phyloP scores from a whole-genome alignment of 2,329 filamentous ascomycete genomes.

The Verticillium albo-atrum region DNA sequence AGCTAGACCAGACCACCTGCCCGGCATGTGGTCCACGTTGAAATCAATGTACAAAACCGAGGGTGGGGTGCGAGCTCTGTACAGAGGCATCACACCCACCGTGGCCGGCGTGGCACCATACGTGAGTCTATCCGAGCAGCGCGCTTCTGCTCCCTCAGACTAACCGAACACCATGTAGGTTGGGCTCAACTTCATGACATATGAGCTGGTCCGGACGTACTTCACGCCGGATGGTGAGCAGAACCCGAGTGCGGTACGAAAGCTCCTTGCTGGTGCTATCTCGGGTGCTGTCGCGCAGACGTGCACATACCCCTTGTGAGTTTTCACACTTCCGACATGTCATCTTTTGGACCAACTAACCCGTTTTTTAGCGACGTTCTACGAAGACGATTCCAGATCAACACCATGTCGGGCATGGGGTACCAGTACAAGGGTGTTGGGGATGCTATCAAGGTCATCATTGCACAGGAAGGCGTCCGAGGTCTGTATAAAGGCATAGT shows the following conservation, averaged over 20 bases:
- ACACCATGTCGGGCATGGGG: constrained; percentile 98
- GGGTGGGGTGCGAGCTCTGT: constrained; percentile 80
- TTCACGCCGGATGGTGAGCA: constrained; percentile 85
- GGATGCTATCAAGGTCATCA: constrained; percentile 78
- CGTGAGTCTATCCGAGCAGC: constrained; percentile 40
- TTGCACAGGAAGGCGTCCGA: constrained; percentile 74
- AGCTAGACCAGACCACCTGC: constrained; percentile 60
- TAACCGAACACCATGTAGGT: constrained; percentile 48
- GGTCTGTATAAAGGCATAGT: constrained; percentile 96
- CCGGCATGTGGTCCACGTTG: constrained; percentile 90
- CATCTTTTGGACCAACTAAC: constrained; percentile 15
- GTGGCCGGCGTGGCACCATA: constrained; percentile 95
- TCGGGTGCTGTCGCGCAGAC: constrained; percentile 97
- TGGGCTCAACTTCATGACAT: constrained; percentile 97
- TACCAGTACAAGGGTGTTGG: constrained; percentile 88
- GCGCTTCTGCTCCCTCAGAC: background rate
- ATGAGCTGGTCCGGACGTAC: constrained; percentile 79
- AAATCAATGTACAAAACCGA: constrained; percentile 83
- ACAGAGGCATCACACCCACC: constrained; percentile 89
- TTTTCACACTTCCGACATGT: constrained; percentile 9
- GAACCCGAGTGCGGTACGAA: constrained; percentile 74
- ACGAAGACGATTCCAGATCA: constrained; percentile 92
- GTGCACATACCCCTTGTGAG: constrained; percentile 96
- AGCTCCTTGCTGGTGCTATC: constrained; percentile 83
- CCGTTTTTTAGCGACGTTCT: constrained; percentile 69